Evolutionary conservation across 1,139 yeast genomes (phyloP).

Genomic region (Kluyveromyces marxianus): DNA sequence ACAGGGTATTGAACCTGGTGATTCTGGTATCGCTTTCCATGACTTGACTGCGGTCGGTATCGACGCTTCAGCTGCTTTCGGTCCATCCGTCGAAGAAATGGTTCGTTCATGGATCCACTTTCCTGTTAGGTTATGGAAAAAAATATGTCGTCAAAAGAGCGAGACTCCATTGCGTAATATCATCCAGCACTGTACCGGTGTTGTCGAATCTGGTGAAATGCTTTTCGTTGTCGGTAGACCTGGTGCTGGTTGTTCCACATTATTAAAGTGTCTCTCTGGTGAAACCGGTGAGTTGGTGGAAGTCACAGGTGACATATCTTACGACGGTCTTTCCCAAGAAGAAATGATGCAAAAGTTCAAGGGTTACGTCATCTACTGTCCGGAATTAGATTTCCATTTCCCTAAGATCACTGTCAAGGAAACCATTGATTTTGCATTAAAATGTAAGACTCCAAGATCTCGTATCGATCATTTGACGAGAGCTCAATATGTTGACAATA

Average conservation of each 20-base stretch:
- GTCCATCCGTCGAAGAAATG: constrained; percentile 43
- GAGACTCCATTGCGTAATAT: constrained; percentile 40
- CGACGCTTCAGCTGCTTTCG: constrained; percentile 46
- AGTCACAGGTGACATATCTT: constrained; percentile 40
- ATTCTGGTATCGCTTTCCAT: constrained; percentile 43
- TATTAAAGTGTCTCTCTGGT: constrained; percentile 49
- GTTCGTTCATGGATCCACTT: constrained; percentile 29
- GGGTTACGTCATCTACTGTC: constrained; percentile 50
- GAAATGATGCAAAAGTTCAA: constrained; percentile 45
- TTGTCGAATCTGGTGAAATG: constrained; percentile 55
- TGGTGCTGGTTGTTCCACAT: constrained; percentile 60
- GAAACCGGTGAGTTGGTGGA: constrained; percentile 37
- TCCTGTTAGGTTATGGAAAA: constrained; percentile 24
- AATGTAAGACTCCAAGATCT: constrained; percentile 50
- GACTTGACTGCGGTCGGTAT: constrained; percentile 43
- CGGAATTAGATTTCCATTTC: constrained; percentile 56
- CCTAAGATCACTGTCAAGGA: constrained; percentile 59
- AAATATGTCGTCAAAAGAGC: constrained; percentile 26
- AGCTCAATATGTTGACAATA: constrained; percentile 39
- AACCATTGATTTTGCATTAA: constrained; percentile 53
- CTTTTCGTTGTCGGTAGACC: constrained; percentile 57
- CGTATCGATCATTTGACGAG: constrained; percentile 45
- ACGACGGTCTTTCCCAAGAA: constrained; percentile 44
- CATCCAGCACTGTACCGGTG: constrained; percentile 39
- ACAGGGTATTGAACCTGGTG: constrained; percentile 41